Evolutionary conservation across 2,329 filamentous ascomycete genomes (phyloP), one percentile per base, ranked within the genome.

Genomic region (Lasiodiplodia sp.): DNA sequence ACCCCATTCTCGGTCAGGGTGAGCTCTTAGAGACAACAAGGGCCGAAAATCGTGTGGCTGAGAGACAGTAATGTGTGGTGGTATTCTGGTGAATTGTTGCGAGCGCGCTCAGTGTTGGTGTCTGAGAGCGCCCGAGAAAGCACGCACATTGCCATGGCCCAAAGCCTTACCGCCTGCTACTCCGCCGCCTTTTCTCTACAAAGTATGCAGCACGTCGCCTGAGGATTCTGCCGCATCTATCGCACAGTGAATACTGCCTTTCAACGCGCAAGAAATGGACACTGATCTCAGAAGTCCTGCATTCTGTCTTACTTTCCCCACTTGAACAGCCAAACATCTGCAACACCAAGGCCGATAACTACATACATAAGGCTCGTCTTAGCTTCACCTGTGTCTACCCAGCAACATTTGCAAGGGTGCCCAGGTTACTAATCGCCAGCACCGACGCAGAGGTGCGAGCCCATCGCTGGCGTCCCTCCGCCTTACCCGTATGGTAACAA

Each of bases 371-470:
- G 25, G 55, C 55, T 38, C 55, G 34, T 38, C 34, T 57, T 57
- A 23, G 55, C 21, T 57, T 57, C 34, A 38, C 55, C 34, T 34
- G 5, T 34, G n/a, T 6, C 40, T 18, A 5, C 18, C 40, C 14
- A 44, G 16, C 40, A 44, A 47, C 1, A 3, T 34, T 34, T 21
- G 44, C 18, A 14, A 2, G 7, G 18, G 7, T n/a, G 3, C 44
- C 55, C 7, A 31, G 28, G 55, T 11, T 57, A 57, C 55, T 57
- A 57, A 38, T 57, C 55, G 18, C 55, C 55, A 57, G 55, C 55
- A 57, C 55, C 37, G 12, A 57, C 55, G 55, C 55, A 57, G 55
- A 57, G 37, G 55, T 57, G 34, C 55, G 55, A 38, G 55, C 55
- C 18, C 3, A 31, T 57, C 55, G 55, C 55, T 57, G 55, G 55